phyloP scores from a whole-genome alignment of 2,329 filamentous ascomycete species.

The Hypoxylon sp. region DNA sequence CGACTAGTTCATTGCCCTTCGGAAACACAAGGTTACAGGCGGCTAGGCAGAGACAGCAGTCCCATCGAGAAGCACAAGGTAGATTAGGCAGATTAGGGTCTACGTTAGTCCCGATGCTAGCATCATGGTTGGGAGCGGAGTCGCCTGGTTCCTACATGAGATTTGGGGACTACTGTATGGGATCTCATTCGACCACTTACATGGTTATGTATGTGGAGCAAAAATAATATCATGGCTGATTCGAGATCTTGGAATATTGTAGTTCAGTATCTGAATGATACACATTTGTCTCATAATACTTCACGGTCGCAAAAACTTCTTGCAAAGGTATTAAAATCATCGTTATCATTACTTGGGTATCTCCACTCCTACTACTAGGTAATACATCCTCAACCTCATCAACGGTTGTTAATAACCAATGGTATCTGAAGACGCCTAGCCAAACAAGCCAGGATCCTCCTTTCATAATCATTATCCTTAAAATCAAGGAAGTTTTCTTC shows the following conservation, averaged over 20 bases:
- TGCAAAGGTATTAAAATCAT: not conserved
- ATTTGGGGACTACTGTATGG: not conserved
- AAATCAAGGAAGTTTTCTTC: not conserved
- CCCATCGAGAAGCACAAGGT: not conserved
- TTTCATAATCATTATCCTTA: not conserved
- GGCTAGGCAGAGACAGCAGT: constrained; percentile 15
- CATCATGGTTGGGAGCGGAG: not conserved
- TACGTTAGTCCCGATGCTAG: not conserved
- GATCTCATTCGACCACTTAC: too few species aligned
- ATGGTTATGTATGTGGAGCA: not conserved
- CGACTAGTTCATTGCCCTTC: not conserved
- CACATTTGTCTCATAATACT: not conserved
- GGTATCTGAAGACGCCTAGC: constrained; percentile 8
- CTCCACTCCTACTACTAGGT: not conserved
- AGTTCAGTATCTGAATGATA: not conserved
- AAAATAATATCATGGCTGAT: not conserved
- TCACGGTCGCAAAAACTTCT: not conserved
- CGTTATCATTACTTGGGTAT: constrained; percentile 15
- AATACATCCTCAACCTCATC: constrained; percentile 14
- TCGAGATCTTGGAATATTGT: not conserved
- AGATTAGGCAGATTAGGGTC: constrained; percentile 15
- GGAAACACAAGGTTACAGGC: not conserved
- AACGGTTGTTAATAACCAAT: not conserved
- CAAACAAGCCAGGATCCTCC: not conserved
- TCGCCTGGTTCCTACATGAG: constrained; percentile 16